Conservation (phyloP, 2,329 filamentous ascomycete species). For the Arthrobotrys sinensis region DNA sequence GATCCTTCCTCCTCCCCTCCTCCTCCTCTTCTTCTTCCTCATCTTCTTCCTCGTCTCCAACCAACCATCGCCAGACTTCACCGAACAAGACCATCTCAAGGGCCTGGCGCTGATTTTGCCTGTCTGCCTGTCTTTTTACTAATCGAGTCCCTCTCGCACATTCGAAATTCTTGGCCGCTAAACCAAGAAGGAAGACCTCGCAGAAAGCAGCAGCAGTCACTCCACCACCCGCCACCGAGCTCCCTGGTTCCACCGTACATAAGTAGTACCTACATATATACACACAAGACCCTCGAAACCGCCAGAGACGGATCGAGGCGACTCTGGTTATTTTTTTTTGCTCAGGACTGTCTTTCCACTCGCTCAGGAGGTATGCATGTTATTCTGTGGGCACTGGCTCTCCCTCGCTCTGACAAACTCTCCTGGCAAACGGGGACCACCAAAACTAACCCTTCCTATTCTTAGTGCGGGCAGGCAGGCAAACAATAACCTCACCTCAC, state of each 20-base stretch:
- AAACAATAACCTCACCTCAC: constrained; percentile 12
- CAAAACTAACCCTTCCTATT: no score
- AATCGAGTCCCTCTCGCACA: not conserved
- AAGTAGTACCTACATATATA: not conserved
- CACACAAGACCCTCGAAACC: not conserved
- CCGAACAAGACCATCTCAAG: not conserved
- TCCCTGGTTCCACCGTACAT: constrained; percentile 8
- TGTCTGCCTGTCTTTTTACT: not conserved
- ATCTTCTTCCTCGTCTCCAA: not conserved
- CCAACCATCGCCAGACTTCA: constrained; percentile 12
- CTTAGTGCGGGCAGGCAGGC: constrained; percentile 12
- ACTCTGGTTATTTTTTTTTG: not conserved
- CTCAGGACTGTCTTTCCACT: no score
- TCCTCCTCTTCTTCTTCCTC: not conserved
- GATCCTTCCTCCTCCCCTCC: not conserved
- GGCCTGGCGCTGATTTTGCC: constrained; percentile 8
- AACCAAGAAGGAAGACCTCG: constrained; percentile 12
- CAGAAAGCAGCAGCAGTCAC: constrained; percentile 10
- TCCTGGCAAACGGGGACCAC: no score
- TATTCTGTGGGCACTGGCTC: not conserved
- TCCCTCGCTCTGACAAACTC: not conserved
- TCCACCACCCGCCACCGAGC: constrained; percentile 8
- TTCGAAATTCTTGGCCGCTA: constrained; percentile 20
- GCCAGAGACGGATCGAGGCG: not conserved
- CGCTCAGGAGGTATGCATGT: not conserved